Conservation (phyloP, 2,329 filamentous ascomycete species). For the Pyricularia pennisetigena region DNA sequence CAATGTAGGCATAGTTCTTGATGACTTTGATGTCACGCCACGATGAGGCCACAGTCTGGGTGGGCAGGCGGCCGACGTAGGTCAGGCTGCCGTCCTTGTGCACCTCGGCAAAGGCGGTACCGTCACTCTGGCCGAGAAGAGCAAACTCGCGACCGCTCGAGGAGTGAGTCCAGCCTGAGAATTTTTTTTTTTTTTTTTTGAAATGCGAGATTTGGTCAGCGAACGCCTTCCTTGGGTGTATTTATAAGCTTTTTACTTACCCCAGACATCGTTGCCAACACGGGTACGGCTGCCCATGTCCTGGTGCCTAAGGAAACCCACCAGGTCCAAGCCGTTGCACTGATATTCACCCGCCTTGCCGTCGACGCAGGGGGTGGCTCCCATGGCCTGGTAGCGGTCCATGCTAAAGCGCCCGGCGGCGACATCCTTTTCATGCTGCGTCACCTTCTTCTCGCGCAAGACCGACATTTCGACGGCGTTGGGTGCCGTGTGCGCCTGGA, state of each 20-base stretch:
- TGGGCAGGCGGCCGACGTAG: slow-evolving; percentile 42
- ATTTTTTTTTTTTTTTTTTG: too few relatives aligned
- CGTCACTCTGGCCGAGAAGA: slow-evolving; percentile 42
- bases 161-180: slow-evolving; percentile 34
- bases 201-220: neutral
- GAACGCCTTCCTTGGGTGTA: neutral
- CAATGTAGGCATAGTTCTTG: slow-evolving; percentile 25
- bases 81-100: slow-evolving; percentile 35
- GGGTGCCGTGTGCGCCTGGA: neutral
- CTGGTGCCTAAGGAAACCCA: neutral
- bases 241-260: neutral
- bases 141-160: slow-evolving; percentile 41
- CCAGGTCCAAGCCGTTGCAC: slow-evolving; percentile 2
- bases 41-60: slow-evolving; percentile 18
- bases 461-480: neutral
- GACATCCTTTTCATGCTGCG: neutral
- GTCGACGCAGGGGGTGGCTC: neutral
- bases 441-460: neutral
- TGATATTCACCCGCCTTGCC: neutral
- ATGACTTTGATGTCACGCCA: slow-evolving; percentile 40
- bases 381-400: neutral
- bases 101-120: slow-evolving; percentile 44
- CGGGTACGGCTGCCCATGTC: slow-evolving; percentile 3
- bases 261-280: neutral
- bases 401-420: neutral